These are phyloP conservation scores for Arabis alpina DNA, from an alignment of 345 rosid species.

Conservation along the genomic window DNA sequence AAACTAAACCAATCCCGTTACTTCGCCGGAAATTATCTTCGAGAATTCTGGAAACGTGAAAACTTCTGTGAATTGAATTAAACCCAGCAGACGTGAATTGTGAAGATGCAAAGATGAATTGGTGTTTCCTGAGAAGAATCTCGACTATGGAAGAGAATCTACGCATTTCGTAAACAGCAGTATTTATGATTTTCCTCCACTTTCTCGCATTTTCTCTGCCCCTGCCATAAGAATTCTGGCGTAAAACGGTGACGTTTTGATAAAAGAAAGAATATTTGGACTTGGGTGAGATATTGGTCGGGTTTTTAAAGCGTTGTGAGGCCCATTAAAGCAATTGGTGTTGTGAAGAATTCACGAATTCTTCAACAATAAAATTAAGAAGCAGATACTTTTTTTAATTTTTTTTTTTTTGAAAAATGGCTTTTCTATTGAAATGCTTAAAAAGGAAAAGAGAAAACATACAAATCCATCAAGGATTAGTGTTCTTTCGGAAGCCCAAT, in stretches of 20 bases:
- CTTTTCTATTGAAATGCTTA: no score
- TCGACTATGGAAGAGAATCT: slow-evolving; percentile 22
- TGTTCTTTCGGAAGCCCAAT: no score
- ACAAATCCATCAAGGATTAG: no score
- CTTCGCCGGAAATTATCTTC: slow-evolving; percentile 22
- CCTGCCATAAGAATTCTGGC: not conserved
- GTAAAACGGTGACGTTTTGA: not conserved
- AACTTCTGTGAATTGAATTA: slow-evolving; percentile 8
- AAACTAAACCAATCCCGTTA: slow-evolving; percentile 55
- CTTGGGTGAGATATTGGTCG: no score
- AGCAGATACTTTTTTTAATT: no score
- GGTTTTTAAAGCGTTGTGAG: no score
- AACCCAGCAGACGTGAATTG: slow-evolving; percentile 5
- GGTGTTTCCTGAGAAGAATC: slow-evolving; percentile 24
- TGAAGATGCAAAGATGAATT: slow-evolving; percentile 6
- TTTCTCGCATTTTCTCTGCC: slow-evolving; percentile 9
- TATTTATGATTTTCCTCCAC: not conserved
- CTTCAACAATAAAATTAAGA: no score
- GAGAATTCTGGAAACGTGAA: slow-evolving; percentile 28
- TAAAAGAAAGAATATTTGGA: not conserved
- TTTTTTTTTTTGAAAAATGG: no score
- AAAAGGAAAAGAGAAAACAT: no score
- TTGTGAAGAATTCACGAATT: no score
- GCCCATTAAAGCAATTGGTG: no score
- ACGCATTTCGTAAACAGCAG: slow-evolving; percentile 35